phyloP scores from a whole-genome alignment of 139 green algal species.

The Tetradesmus lagerheimii region DNA sequence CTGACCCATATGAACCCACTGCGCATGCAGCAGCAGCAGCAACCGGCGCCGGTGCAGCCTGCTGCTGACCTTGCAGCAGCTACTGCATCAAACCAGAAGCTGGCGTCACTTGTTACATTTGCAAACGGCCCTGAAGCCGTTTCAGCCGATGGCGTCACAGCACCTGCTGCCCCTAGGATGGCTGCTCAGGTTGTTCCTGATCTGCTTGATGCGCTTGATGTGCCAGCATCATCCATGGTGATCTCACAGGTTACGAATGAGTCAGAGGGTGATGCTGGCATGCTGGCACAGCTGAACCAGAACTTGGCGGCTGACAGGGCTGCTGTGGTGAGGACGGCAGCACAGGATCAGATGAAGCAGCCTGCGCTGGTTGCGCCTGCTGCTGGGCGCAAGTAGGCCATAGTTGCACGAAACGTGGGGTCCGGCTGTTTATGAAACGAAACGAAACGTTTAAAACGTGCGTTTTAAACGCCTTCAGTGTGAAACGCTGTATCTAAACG shows the following conservation, averaged over 20 bases:
- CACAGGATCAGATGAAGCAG: background rate
- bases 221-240: background rate
- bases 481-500: too few species aligned
- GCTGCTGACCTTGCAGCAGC: background rate
- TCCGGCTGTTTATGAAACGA: too few species aligned
- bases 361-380: background rate
- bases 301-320: background rate
- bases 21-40: background rate
- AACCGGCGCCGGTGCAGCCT: background rate
- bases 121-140: background rate
- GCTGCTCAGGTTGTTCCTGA: background rate
- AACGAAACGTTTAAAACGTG: too few species aligned
- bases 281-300: slow-evolving; percentile 9
- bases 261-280: slow-evolving; percentile 14
- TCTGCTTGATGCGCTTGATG: too few species aligned
- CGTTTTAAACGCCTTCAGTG: too few species aligned
- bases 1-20: background rate
- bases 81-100: background rate
- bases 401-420: too few species aligned
- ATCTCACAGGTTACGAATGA: background rate
- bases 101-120: background rate
- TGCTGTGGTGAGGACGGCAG: background rate
- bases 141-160: too few species aligned
- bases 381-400: too few species aligned
- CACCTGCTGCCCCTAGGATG: background rate